Base-by-base conservation (phyloP, 805 yeast genomes). In the Clavispora phyllophila region DNA sequence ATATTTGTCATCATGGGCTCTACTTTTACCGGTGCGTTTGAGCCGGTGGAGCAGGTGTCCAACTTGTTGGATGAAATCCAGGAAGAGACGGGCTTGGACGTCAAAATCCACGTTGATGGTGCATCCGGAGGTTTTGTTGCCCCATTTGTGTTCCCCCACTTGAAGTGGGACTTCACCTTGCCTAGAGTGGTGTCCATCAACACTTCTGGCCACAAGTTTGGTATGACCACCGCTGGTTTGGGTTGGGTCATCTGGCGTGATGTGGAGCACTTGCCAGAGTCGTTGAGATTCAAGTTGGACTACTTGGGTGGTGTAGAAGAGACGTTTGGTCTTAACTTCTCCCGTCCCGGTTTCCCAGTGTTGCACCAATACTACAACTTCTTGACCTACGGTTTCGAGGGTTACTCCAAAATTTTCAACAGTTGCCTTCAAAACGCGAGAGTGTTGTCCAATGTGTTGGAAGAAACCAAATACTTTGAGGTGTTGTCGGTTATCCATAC, bases 171-270 rank as follows among this genome's bases (percentile, higher is more conserved):
- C 62, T 90, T 89, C 67, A 68, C 81, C 47, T 60, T 84, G 37
- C 78, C 78, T 20, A 75, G 96, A 47, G 97, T 89, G 37, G 79
- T 76, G 48, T 81, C 90, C 24, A 88, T 89, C 66, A 90, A 88
- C 68, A 78, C 95, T 9, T 85, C 95, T 1, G 96, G 96, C 45
- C 97, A 89, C 68, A 89, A 89, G 66, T 89, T 86, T 65, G 97
- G 97, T 27, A 70, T 89, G 39, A 84, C 90, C 24, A 79, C 95
- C 20, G 95, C 91, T 9, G 97, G 97, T 34, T 73, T 87, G 40
- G 97, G 97, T 41, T 89, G 96, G 96, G 80, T 89, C 47, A 65
- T 89, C 42, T 90, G 95, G 88, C 79, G 82, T 60, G 80, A 81
- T 58, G 69, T 72, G 34, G 52, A 66, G 32, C 75, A 73, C 56